phyloP scores from a whole-genome alignment of 495 filamentous ascomycete species.

The Penicillium nucicola region DNA sequence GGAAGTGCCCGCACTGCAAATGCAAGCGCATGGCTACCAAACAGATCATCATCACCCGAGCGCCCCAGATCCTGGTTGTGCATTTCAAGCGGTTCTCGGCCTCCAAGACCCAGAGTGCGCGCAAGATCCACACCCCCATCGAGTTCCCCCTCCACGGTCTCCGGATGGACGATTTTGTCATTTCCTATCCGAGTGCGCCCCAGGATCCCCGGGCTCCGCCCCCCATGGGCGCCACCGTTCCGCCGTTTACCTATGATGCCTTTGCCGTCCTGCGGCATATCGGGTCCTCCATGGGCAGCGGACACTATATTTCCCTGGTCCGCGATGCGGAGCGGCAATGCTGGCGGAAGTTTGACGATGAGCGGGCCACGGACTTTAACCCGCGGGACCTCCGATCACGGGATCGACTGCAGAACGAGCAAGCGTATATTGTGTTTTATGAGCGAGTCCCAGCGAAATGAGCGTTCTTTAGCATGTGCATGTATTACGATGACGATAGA shows the following conservation, averaged over 20 bases:
- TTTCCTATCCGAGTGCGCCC: conserved; percentile 29
- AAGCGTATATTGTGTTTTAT: conserved; percentile 70
- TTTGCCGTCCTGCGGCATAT: conserved; percentile 70
- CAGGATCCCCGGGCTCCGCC: conserved; percentile 20
- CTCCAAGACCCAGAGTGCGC: conserved; percentile 51
- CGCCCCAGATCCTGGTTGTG: conserved; percentile 67
- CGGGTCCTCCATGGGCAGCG: conserved; percentile 59
- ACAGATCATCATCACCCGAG: conserved; percentile 69
- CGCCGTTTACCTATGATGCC: conserved; percentile 67
- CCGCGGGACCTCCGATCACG: conserved; percentile 46
- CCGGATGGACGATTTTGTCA: conserved; percentile 59
- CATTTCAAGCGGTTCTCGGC: conserved; percentile 73
- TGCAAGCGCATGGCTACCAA: conserved; percentile 66
- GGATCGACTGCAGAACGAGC: conserved; percentile 55
- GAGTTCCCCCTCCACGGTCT: conserved; percentile 65
- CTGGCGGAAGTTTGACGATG: conserved; percentile 69
- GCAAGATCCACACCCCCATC: conserved; percentile 66
- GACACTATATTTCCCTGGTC: conserved; percentile 68
- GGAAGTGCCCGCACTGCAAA: conserved; percentile 71
- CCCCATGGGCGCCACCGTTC: conserved; percentile 45
- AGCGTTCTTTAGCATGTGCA: conserved; percentile 16
- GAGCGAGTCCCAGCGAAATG: conserved; percentile 52
- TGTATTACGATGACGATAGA: conserved; percentile 7
- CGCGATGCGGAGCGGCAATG: conserved; percentile 56
- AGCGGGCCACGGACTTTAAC: conserved; percentile 54